Evolutionary conservation across 2,329 filamentous ascomycete genomes (phyloP), one percentile per base, ranked within the genome.

Genomic region (Xylaria multiplex): DNA sequence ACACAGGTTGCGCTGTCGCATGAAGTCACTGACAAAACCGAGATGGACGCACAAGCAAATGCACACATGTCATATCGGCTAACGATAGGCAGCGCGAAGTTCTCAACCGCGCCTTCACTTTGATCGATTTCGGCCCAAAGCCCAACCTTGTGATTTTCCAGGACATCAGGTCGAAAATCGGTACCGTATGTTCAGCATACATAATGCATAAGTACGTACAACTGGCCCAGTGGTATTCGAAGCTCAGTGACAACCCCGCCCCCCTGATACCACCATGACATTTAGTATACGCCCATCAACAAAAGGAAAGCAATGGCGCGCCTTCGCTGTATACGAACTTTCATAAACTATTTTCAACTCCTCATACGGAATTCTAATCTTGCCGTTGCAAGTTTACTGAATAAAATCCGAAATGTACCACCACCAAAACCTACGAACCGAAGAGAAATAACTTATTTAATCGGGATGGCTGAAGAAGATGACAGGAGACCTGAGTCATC

Each of bases 111-210:
- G 56, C 63, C 56, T 60, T 61, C 42, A 55, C 35, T 35, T 53
- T 61, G 49, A 46, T 57, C 19, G 9, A 68, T 66, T 68, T 61
- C 63, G 37, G 63, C 66, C 66, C 62, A 65, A 67, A 54, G 43
- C 62, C 59, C 32, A 65, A 63, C 56, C 19, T 24, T 46, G 37
- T 13, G 27, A 22, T 56, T 48, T 27, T 14, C 32, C 11, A 46
- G 27, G 30, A 27, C 50, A 50, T 60, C 59, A 49, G 62, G 66
- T 63, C 53, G 59, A 60, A 66, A 68, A 43, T n/a, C 14, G 32
- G 8, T 16, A 48, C 37, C 4, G 49, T 53, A 42, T 54, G 52
- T 57, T 54, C 16, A 60, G 35, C 52, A 11, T 59, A 64, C 56
- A 59, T 59, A 52, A 58, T 67, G 61, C 56, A 67, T 61, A 45